A percentile compares a stretch with the other conserved stretches of the same genome.
phyloP scores from a whole-genome alignment of 2,329 filamentous ascomycete species.

The Aureobasidium sp. region DNA sequence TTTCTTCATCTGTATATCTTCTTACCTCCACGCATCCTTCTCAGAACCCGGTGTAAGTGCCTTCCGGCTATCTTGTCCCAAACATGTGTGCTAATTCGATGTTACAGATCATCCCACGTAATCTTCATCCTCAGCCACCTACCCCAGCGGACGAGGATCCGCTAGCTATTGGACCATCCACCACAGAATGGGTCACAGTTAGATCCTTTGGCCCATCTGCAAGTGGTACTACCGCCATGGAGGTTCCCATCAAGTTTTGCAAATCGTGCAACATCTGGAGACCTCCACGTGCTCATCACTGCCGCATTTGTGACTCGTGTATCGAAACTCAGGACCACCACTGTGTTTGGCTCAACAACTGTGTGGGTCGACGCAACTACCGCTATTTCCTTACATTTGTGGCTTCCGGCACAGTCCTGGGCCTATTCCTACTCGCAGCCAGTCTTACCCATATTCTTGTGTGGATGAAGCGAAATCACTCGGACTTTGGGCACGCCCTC shows the following conservation, averaged over 20 bases:
- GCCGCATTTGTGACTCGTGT: conserved; percentile 93
- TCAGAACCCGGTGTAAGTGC: conserved; percentile 83
- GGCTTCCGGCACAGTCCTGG: conserved; percentile 66
- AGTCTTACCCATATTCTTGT: conserved; percentile 74
- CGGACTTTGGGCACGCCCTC: conserved; percentile 64
- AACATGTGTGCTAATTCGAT: neutral
- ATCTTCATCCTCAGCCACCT: conserved; percentile 82
- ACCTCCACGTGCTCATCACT: conserved; percentile 90
- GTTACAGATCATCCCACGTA: conserved; percentile 79
- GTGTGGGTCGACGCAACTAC: conserved; percentile 93
- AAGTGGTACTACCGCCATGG: conserved; percentile 64
- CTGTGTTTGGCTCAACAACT: conserved; percentile 99
- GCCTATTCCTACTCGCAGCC: conserved; percentile 67
- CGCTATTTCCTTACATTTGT: conserved; percentile 96
- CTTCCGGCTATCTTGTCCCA: neutral
- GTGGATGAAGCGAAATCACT: conserved; percentile 56
- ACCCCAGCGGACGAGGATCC: conserved; percentile 70
- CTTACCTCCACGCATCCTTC: conserved; percentile 85
- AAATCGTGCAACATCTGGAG: conserved; percentile 97
- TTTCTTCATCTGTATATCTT: conserved; percentile 85
- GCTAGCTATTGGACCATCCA: conserved; percentile 71
- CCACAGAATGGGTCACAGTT: conserved; percentile 90
- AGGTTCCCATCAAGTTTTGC: conserved; percentile 97
- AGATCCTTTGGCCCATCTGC: conserved; percentile 57
- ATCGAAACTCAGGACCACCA: conserved; percentile 97